A percentile compares a stretch with the other conserved stretches of the same genome.
Conservation (phyloP, 2,329 filamentous ascomycete genomes). For the Apiospora koreana region DNA sequence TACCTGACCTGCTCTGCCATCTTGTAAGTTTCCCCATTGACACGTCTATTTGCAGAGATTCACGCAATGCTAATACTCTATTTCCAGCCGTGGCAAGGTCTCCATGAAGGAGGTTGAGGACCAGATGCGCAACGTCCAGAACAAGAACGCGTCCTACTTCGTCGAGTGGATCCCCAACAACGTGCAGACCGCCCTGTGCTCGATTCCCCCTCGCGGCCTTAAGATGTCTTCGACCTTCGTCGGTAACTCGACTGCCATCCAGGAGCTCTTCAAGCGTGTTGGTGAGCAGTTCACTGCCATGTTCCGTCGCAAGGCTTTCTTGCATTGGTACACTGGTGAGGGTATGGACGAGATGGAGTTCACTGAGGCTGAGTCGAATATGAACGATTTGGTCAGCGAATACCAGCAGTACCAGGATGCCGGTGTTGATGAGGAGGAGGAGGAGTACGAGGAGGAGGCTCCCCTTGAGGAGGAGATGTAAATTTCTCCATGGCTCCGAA, state of each 20-base stretch:
- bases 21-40: constrained; percentile 49
- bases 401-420: constrained; percentile 99
- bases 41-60: constrained; percentile 25
- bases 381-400: constrained; percentile 99
- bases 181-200: constrained; percentile 98
- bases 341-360: constrained; percentile 99
- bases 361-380: constrained; percentile 99
- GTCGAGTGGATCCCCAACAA: constrained; percentile 99
- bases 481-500: constrained; percentile 9
- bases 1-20: constrained; percentile 99
- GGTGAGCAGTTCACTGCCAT: constrained; percentile 99
- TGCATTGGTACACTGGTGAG: constrained; percentile 99
- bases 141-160: constrained; percentile 99
- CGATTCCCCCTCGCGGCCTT: constrained; percentile 93
- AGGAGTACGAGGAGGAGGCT: constrained; percentile 89
- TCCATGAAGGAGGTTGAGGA: constrained; percentile 99
- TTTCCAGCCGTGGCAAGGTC: constrained; percentile 85
- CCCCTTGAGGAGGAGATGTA: constrained; percentile 70
- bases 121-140: constrained; percentile 99
- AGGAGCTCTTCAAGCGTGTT: constrained; percentile 99
- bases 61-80: constrained; percentile 38
- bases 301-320: constrained; percentile 99
- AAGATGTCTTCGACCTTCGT: constrained; percentile 99
- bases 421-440: constrained; percentile 93
- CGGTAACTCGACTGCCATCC: constrained; percentile 98